These are phyloP conservation scores for Chloroidium sp. DNA, from an alignment of 163 green algal genomes.

Conservation along the genomic window DNA sequence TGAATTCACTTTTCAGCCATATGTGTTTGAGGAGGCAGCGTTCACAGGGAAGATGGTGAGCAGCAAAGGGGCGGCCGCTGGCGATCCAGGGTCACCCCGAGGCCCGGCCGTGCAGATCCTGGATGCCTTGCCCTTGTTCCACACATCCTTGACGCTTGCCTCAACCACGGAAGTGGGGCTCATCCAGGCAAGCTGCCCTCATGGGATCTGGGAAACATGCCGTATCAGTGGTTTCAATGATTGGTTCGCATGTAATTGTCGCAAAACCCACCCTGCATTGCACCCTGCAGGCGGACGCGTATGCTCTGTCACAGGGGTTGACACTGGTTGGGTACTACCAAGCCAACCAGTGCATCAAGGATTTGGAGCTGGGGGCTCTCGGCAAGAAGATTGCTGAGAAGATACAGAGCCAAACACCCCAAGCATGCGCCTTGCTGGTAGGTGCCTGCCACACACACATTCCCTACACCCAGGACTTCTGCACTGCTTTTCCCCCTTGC, in stretches of 20 bases:
- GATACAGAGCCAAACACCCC: slow-evolving; percentile 9
- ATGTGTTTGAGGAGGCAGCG: too few relatives aligned
- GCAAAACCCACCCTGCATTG: not conserved
- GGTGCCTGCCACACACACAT: not conserved
- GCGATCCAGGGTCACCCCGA: not conserved
- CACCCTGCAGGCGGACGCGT: slow-evolving; percentile 32
- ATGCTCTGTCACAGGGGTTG: slow-evolving; percentile 15
- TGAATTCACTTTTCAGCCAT: too few relatives aligned
- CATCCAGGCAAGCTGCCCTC: slow-evolving; percentile 29
- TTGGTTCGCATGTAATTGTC: not conserved
- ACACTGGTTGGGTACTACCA: slow-evolving; percentile 64
- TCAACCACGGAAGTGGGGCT: slow-evolving; percentile 50
- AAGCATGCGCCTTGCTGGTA: slow-evolving; percentile 23
- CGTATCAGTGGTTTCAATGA: too few relatives aligned
- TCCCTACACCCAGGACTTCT: too few relatives aligned
- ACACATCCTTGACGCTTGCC: slow-evolving; percentile 44
- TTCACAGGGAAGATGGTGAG: not conserved
- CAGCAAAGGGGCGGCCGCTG: not conserved
- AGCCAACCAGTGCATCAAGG: slow-evolving; percentile 36
- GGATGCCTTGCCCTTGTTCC: slow-evolving; percentile 56
- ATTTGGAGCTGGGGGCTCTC: slow-evolving; percentile 22
- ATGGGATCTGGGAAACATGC: not conserved
- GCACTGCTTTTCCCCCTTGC: too few relatives aligned
- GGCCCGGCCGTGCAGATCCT: slow-evolving; percentile 6
- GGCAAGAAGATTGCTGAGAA: slow-evolving; percentile 20